Evolutionary conservation across 768 basidiomycete genomes (phyloP).

Genomic region (Leucocoprinus leucothites): DNA sequence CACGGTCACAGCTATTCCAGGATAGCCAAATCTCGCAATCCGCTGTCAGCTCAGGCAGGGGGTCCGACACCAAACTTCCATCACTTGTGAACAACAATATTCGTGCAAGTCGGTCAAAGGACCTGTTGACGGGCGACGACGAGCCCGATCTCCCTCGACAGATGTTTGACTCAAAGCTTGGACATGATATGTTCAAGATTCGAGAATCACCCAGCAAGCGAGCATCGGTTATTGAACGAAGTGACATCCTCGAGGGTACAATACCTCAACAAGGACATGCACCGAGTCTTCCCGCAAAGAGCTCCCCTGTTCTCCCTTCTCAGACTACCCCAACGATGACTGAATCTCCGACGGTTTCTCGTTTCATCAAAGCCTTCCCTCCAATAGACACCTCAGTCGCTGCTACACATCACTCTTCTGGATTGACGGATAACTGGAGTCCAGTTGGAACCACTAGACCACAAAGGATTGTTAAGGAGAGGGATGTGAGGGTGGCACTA

Average conservation of each 20-base stretch:
- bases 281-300: slow-evolving; percentile 17
- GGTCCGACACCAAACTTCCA: not conserved
- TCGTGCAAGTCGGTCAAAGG: slow-evolving; percentile 35
- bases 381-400: slow-evolving; percentile 25
- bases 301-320: slow-evolving; percentile 12
- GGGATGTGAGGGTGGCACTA: slow-evolving; percentile 27
- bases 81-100: slow-evolving; percentile 1
- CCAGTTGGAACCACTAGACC: slow-evolving; percentile 26
- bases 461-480: not conserved
- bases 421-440: slow-evolving; percentile 48
- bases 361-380: slow-evolving; percentile 34
- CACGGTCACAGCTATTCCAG: not conserved
- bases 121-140: slow-evolving; percentile 78
- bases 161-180: slow-evolving; percentile 16
- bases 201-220: slow-evolving; percentile 74
- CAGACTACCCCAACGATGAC: slow-evolving; percentile 19
- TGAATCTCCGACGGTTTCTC: slow-evolving; percentile 35
- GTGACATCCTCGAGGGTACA: slow-evolving; percentile 35
- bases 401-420: slow-evolving; percentile 5
- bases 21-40: not conserved
- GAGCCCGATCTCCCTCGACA: slow-evolving; percentile 24
- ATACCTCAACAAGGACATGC: slow-evolving; percentile 35
- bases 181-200: slow-evolving; percentile 43
- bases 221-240: slow-evolving; percentile 59
- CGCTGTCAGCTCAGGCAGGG: not conserved